Percentiles rank a stretch among this genome's conserved stretches.
These are phyloP conservation scores for Lactarius psammicola DNA, from an alignment of 768 basidiomycete genomes.

Conservation along the genomic window DNA sequence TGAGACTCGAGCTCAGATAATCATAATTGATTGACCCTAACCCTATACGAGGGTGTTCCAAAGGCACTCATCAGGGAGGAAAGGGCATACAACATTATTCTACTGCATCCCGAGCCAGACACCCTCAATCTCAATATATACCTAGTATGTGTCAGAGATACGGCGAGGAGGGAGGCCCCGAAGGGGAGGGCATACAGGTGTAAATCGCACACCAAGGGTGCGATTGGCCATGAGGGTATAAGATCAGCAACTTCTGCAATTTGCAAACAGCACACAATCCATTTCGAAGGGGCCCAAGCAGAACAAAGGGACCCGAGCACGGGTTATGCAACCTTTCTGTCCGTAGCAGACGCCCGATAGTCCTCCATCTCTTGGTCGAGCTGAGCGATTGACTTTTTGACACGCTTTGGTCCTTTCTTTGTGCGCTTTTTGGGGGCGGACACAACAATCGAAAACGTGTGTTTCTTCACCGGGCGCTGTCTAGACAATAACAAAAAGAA, in stretches of 20 bases:
- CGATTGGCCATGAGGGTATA: not conserved
- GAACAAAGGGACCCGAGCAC: not conserved
- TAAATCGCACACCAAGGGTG: slow-evolving; percentile 6
- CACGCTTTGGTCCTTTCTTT: slow-evolving; percentile 73
- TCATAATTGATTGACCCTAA: slow-evolving; percentile 1
- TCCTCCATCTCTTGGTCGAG: slow-evolving; percentile 82
- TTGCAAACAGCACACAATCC: slow-evolving; percentile 6
- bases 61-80: not conserved
- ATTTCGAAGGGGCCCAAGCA: slow-evolving; percentile 1
- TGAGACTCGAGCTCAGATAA: not conserved
- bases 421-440: slow-evolving; percentile 37
- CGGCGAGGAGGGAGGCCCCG: not conserved
- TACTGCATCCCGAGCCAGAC: slow-evolving; percentile 9
- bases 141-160: slow-evolving; percentile 12
- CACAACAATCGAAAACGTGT: slow-evolving; percentile 10
- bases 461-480: slow-evolving; percentile 16
- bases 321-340: slow-evolving; percentile 8
- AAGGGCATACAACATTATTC: slow-evolving; percentile 7
- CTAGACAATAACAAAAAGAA: slow-evolving; percentile 9
- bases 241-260: slow-evolving; percentile 14
- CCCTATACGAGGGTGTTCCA: slow-evolving; percentile 15
- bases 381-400: slow-evolving; percentile 67
- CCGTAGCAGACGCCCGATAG: slow-evolving; percentile 48
- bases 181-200: not conserved
- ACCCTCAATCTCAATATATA: slow-evolving; percentile 5